Conservation (phyloP, 805 yeast species). For the Schwanniomyces occidentalis region DNA sequence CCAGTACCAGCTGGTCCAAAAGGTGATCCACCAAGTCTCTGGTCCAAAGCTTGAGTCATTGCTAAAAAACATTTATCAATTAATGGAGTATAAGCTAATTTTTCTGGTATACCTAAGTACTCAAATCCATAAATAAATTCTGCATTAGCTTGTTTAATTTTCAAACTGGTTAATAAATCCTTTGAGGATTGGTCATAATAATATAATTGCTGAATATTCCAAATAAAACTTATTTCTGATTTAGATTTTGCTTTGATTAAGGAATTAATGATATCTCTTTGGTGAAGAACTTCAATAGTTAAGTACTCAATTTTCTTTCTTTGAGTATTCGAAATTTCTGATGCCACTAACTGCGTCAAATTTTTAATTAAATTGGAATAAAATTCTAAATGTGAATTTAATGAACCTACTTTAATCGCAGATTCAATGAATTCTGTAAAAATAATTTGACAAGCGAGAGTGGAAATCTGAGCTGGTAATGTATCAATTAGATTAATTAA, state of each 20-base stretch:
- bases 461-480: slow-evolving; percentile 56
- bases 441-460: slow-evolving; percentile 54
- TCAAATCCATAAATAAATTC: slow-evolving; percentile 72
- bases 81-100: slow-evolving; percentile 75
- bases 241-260: slow-evolving; percentile 12
- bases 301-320: slow-evolving; percentile 56
- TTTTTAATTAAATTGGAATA: slow-evolving; percentile 12
- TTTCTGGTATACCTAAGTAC: slow-evolving; percentile 72
- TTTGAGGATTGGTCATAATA: slow-evolving; percentile 25
- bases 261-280: slow-evolving; percentile 38
- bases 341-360: slow-evolving; percentile 27
- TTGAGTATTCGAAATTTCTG: slow-evolving; percentile 22
- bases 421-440: slow-evolving; percentile 53
- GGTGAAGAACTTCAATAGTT: slow-evolving; percentile 69
- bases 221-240: slow-evolving; percentile 25
- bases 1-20: slow-evolving; percentile 99
- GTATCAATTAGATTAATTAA: slow-evolving; percentile 30
- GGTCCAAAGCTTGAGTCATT: slow-evolving; percentile 72
- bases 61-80: slow-evolving; percentile 63
- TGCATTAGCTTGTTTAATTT: slow-evolving; percentile 54
- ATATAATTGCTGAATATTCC: slow-evolving; percentile 58
- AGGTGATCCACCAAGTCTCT: slow-evolving; percentile 82
- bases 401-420: slow-evolving; percentile 11
- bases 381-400: slow-evolving; percentile 4
- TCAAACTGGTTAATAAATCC: slow-evolving; percentile 36